Evolutionary conservation across 306 rosid species (phyloP), one percentile per base, ranked within the genome.

Genomic region (Pyrus betulifolia): DNA sequence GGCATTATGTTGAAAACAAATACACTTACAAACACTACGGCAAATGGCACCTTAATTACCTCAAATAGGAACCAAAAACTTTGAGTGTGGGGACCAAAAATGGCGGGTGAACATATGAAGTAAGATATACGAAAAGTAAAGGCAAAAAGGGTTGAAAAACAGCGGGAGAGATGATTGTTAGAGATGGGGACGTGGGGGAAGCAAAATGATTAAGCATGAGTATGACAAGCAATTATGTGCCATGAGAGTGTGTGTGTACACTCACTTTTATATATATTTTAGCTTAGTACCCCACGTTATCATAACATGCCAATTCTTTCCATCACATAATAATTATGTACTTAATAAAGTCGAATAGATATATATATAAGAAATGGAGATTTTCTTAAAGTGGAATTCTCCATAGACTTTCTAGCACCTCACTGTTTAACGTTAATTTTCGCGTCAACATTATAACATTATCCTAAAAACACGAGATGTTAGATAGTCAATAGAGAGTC

Each of bases 171-270:
- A 80, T 82, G 89, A 88, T 81, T 76, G 87, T 81, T 42, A 68
- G 71, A 70, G 82, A 79, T 76, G 84, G 84, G 78, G 78, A 69
- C 85, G 80, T 85, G 84, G 35, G 69, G 69, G 89, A 86, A 82
- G 82, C 91, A 90, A 84, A 86, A 90, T 90, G 72, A 90, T 86
- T 72, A 88, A 72, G 91, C 96, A 81, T 85, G 89, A 90, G 84
- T 86, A 83, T 83, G 78, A 85, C 64, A 73, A 59, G 87, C 84
- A 85, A 89, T 89, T 81, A 89, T 88, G 81, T 58, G 81, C 77
- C 89, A 78, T 84, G 84, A 86, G 88, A 90, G 89, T 85, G 83
- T 79, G 89, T 83, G 88, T 79, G 81, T 38, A 7, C 42, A 38
- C 42, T 38, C 42, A 38, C 42, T 38, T 38, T 7, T 38, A 31